Evolutionary conservation across 371 early-diverging fungal species (phyloP), one percentile per base, ranked within the genome.

Genomic region (Mucor mucedo): DNA sequence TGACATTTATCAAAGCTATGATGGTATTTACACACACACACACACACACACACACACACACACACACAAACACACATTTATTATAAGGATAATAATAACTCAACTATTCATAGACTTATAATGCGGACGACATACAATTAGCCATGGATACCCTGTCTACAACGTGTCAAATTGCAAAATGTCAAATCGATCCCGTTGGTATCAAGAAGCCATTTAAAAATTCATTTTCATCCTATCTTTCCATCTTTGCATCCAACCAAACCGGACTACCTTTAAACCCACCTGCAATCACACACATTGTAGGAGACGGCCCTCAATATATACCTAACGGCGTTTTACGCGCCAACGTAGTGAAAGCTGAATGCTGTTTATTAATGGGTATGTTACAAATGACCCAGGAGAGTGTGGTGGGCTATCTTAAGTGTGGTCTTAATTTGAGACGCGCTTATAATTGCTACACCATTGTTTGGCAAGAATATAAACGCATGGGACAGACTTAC

Each of bases 321-420:
- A 48, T 82, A 56, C 80, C 83, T 9, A 87, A 86, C 57, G 83
- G 84, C 28, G 81, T 83, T n/a, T 64, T 88, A 11, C 68, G 89
- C 48, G 86, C 85, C 5, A 80, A 82, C 62, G 87, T 85, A 5
- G 68, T 87, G 21, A 76, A 83, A 52, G 87, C 87, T 3, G 89
- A 88, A 61, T 66, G 83, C 33, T 73, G 85, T 60, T 58, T 88
- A 5, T 48, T 85, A 54, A 87, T 83, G 30, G 79, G 83, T 2
- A 71, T 86, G 33, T 71, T 87, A 53, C 75, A 86, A 52, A 70
- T 88, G 58, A 72, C 82, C 14, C 87, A 86, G 60, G 87, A 87
- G 59, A 84, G 77, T 48, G 70, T 85, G 5, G 65, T 82, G 27
- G 76, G 80, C 8, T 88, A 86, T 57, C 63, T 86, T 14, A 84